These are phyloP conservation scores for Eucalyptus viminalis DNA, from an alignment of 345 rosid species.

Conservation along the genomic window DNA sequence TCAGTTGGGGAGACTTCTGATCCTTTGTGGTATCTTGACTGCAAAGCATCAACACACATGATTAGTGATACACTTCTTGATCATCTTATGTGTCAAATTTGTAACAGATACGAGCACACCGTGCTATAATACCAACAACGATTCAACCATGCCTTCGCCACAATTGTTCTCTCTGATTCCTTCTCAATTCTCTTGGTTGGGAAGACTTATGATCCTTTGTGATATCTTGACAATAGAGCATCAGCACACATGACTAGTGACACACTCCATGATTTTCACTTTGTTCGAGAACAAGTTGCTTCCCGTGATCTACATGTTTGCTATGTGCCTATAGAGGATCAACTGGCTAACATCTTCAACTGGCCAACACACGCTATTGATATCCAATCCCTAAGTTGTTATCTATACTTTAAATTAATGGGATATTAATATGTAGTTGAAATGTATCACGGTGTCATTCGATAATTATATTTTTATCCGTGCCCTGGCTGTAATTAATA, in stretches of 20 bases:
- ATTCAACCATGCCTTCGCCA: not conserved
- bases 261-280: not conserved
- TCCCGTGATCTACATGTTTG: not conserved
- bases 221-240: not conserved
- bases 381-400: not conserved
- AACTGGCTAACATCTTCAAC: not conserved
- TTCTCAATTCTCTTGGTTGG: not conserved
- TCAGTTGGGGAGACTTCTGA: not conserved
- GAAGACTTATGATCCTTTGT: not conserved
- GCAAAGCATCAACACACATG: not conserved
- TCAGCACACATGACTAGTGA: not conserved
- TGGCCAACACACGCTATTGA: not conserved
- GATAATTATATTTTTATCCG: not conserved
- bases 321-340: not conserved
- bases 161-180: not conserved
- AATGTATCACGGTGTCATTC: not conserved
- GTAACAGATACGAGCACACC: not conserved
- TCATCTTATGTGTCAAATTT: too few relatives aligned
- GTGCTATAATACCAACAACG: not conserved
- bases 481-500: not conserved
- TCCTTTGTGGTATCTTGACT: not conserved
- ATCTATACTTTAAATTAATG: not conserved
- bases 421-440: not conserved
- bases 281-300: rapidly evolving
- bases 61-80: not conserved